phyloP scores from a whole-genome alignment of 768 basidiomycete genomes.

The Exidia glandulosa region DNA sequence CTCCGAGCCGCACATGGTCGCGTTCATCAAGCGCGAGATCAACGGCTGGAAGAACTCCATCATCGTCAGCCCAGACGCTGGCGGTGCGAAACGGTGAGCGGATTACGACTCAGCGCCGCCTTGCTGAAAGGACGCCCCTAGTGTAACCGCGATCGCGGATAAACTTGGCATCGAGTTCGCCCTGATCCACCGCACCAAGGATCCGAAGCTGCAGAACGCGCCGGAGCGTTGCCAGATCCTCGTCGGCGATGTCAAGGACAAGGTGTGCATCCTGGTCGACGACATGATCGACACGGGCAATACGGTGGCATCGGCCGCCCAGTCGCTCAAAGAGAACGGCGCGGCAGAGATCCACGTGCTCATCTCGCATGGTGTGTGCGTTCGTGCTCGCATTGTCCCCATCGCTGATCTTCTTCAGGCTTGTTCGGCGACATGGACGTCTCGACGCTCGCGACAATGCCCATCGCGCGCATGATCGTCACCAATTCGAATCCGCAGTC shows the following conservation, averaged over 20 bases:
- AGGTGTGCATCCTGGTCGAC: slow-evolving; percentile 83
- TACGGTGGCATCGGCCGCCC: slow-evolving; percentile 77
- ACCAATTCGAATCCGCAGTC: slow-evolving; percentile 5
- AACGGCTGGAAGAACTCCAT: slow-evolving; percentile 79
- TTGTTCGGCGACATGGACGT: slow-evolving; percentile 71
- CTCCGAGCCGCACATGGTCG: slow-evolving; percentile 90
- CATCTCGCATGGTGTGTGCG: slow-evolving; percentile 73
- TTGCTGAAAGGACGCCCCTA: slow-evolving; percentile 20
- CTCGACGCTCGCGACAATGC: slow-evolving; percentile 53
- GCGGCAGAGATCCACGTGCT: slow-evolving; percentile 79
- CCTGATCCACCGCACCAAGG: slow-evolving; percentile 84
- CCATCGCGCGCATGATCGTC: slow-evolving; percentile 58
- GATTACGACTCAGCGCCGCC: slow-evolving; percentile 3
- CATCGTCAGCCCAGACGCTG: slow-evolving; percentile 94
- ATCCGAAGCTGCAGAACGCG: slow-evolving; percentile 49
- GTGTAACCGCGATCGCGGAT: slow-evolving; percentile 90
- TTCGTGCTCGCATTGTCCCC: slow-evolving; percentile 10
- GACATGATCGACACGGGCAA: slow-evolving; percentile 97
- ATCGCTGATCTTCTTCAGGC: slow-evolving; percentile 31
- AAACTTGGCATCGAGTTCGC: slow-evolving; percentile 93
- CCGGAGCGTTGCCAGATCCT: slow-evolving; percentile 85
- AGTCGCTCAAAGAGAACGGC: slow-evolving; percentile 81
- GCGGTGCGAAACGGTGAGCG: slow-evolving; percentile 91
- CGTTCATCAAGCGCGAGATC: slow-evolving; percentile 83
- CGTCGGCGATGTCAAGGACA: slow-evolving; percentile 88